These are phyloP conservation scores for Volvox carteri DNA, from an alignment of 163 green algal genomes.

Conservation along the genomic window DNA sequence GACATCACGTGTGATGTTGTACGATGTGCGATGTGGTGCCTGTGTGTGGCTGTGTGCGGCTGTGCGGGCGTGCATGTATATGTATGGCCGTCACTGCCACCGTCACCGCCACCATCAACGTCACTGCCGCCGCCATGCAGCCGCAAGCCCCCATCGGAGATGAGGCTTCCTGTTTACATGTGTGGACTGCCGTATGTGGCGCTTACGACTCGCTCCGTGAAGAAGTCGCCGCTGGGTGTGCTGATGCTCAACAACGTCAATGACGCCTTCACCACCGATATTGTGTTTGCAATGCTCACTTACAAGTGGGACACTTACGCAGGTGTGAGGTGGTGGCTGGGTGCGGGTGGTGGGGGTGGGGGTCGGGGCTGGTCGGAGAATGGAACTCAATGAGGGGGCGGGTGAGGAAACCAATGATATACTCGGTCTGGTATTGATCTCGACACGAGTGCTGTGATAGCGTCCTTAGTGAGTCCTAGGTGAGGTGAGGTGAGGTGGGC, in stretches of 20 bases:
- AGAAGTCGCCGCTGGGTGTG: neutral
- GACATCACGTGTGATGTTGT: too few species aligned
- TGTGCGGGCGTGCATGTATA: too few species aligned
- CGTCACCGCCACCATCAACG: neutral
- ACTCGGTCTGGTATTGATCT: too few species aligned
- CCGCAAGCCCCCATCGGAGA: neutral
- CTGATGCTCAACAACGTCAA: slow-evolving; percentile 20
- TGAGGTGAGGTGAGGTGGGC: too few species aligned
- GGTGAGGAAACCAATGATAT: too few species aligned
- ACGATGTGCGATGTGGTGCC: too few species aligned
- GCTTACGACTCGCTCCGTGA: neutral
- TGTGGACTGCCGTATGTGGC: slow-evolving; percentile 25
- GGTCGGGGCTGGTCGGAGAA: too few species aligned
- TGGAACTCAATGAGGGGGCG: too few species aligned
- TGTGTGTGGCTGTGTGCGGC: too few species aligned
- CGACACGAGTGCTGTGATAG: too few species aligned
- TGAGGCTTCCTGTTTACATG: neutral
- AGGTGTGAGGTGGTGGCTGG: neutral
- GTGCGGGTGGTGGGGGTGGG: too few species aligned
- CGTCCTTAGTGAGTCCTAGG: too few species aligned
- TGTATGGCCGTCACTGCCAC: neutral
- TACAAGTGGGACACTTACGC: slow-evolving; percentile 38
- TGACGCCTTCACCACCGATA: slow-evolving; percentile 18
- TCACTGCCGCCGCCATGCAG: neutral
- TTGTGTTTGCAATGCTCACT: slow-evolving; percentile 16